phyloP scores from a whole-genome alignment of 345 rosid species.

The Bruguiera sexangula region DNA sequence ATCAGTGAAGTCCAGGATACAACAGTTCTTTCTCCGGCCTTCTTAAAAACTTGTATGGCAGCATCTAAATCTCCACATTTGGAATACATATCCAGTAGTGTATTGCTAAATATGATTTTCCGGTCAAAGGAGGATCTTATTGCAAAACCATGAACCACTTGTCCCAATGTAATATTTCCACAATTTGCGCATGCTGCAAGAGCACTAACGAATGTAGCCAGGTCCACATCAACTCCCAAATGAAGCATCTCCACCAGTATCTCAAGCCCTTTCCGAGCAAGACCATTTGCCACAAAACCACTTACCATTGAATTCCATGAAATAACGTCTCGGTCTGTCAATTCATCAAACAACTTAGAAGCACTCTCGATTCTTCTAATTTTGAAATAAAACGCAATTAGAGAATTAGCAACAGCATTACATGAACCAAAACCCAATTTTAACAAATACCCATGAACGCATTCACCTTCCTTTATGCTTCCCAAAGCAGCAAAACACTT shows the following conservation, averaged over 20 bases:
- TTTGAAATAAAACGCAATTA: conserved; percentile 50
- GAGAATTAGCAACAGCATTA: conserved; percentile 48
- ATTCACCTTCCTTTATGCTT: conserved; percentile 45
- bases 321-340: conserved; percentile 55
- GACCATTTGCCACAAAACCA: conserved; percentile 44
- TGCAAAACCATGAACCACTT: conserved; percentile 50
- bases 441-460: conserved; percentile 51
- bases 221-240: conserved; percentile 40
- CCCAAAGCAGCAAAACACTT: conserved; percentile 49
- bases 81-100: conserved; percentile 63
- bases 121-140: conserved; percentile 36
- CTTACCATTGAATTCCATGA: conserved; percentile 70
- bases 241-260: conserved; percentile 42
- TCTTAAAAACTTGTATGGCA: conserved; percentile 48
- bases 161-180: conserved; percentile 32
- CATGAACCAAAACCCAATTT: conserved; percentile 45
- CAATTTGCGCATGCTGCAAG: conserved; percentile 55
- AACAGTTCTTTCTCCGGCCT: conserved; percentile 46
- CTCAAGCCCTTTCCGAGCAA: conserved; percentile 39
- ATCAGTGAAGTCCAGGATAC: conserved; percentile 78
- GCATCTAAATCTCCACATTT: conserved; percentile 50
- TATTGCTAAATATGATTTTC: conserved; percentile 41
- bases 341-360: conserved; percentile 57
- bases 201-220: conserved; percentile 45
- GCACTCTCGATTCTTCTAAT: conserved; percentile 27